Evolutionary conservation across 306 rosid genomes (phyloP).

Genomic region (Trifolium pratense): DNA sequence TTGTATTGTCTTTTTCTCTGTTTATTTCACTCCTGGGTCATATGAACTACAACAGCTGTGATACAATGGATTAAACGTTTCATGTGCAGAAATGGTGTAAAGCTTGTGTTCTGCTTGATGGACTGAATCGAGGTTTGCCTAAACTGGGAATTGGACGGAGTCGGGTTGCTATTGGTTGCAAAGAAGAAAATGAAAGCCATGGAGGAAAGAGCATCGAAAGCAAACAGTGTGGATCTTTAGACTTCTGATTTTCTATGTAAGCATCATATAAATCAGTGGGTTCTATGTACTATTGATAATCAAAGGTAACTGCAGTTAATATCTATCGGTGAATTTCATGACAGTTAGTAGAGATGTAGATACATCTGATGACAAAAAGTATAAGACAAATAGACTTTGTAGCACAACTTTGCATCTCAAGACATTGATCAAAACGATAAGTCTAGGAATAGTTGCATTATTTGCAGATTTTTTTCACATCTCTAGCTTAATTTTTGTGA

Average conservation of each 20-base stretch:
- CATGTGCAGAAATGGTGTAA: constrained; percentile 89
- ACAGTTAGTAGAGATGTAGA: neutral
- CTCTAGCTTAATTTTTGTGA: constrained; percentile 15
- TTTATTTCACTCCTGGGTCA: neutral
- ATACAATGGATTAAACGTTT: neutral
- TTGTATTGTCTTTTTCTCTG: constrained; percentile 2
- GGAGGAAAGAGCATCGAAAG: constrained; percentile 67
- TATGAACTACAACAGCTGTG: neutral
- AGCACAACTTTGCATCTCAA: neutral
- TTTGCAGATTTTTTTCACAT: neutral
- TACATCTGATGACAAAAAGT: neutral
- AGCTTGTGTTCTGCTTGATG: constrained; percentile 94
- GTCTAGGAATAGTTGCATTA: constrained; percentile 4
- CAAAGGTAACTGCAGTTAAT: neutral
- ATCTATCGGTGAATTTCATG: neutral
- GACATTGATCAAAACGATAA: neutral
- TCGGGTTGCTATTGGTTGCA: constrained; percentile 51
- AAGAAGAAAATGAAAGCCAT: constrained; percentile 48
- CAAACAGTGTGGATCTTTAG: constrained; percentile 81
- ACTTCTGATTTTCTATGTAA: constrained; percentile 57
- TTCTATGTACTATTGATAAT: constrained; percentile 19
- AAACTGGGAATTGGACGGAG: constrained; percentile 88
- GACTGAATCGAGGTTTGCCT: constrained; percentile 89
- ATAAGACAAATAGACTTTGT: neutral
- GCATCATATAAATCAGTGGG: neutral